Percentiles rank a stretch among this genome's conserved stretches.
These are phyloP conservation scores for Dissoconium aciculare DNA, from an alignment of 2,329 filamentous ascomycete genomes.

Conservation along the genomic window DNA sequence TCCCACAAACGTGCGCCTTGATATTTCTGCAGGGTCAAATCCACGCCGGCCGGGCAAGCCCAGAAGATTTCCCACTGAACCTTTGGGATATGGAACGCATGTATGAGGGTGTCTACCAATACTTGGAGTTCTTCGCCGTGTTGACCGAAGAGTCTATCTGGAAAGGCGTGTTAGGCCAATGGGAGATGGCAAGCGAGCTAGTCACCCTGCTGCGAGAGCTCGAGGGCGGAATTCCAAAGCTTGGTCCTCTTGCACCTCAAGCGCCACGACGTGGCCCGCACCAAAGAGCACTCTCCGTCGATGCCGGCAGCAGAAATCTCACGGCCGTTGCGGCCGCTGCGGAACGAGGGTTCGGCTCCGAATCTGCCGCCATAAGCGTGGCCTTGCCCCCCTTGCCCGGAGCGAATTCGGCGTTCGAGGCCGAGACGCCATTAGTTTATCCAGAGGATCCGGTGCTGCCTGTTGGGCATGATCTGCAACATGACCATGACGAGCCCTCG, in stretches of 20 bases:
- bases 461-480: slow-evolving; percentile 17
- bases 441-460: slow-evolving; percentile 24
- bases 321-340: slow-evolving; percentile 36
- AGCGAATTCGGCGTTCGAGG: slow-evolving; percentile 24
- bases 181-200: slow-evolving; percentile 81
- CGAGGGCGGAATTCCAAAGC: slow-evolving; percentile 71
- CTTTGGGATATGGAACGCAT: slow-evolving; percentile 96
- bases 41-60: slow-evolving; percentile 56
- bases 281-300: slow-evolving; percentile 5
- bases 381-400: slow-evolving; percentile 26
- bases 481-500: slow-evolving; percentile 45
- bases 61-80: slow-evolving; percentile 83
- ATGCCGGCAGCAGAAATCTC: slow-evolving; percentile 4
- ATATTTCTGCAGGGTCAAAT: slow-evolving; percentile 91
- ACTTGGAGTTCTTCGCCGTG: slow-evolving; percentile 83
- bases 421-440: slow-evolving; percentile 27
- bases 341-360: slow-evolving; percentile 50
- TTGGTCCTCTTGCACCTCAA: slow-evolving; percentile 43
- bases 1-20: slow-evolving; percentile 84
- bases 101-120: slow-evolving; percentile 87
- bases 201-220: slow-evolving; percentile 75
- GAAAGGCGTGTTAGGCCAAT: slow-evolving; percentile 73
- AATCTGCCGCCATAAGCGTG: slow-evolving; percentile 18
- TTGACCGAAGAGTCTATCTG: slow-evolving; percentile 73
- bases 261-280: slow-evolving; percentile 11